Conservation (phyloP, 2,329 filamentous ascomycete genomes). For the Neonectria coccinea region DNA sequence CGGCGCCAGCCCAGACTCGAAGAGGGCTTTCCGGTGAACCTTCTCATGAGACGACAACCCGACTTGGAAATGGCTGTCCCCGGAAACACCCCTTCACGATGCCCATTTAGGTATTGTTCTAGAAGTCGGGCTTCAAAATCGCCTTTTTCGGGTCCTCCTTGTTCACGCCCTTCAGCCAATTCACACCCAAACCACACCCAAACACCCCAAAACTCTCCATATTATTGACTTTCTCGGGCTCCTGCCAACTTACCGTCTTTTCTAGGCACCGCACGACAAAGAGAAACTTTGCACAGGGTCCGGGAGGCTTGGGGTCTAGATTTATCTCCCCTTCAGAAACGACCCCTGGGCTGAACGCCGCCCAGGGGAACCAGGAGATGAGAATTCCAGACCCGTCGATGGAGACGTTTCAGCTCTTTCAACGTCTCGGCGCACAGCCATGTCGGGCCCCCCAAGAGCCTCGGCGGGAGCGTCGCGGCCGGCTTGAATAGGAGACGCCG, state of each 20-base stretch:
- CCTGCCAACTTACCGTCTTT: slow-evolving; percentile 38
- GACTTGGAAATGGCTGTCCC: slow-evolving; percentile 3
- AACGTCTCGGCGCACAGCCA: slow-evolving; percentile 27
- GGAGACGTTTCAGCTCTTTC: slow-evolving; percentile 25
- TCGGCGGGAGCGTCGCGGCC: slow-evolving; percentile 18
- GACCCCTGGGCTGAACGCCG: slow-evolving; percentile 22
- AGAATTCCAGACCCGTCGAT: slow-evolving; percentile 30
- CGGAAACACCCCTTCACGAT: slow-evolving; percentile 16
- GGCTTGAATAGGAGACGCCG: slow-evolving; percentile 17
- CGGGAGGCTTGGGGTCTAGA: slow-evolving; percentile 28
- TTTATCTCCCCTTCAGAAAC: slow-evolving; percentile 1
- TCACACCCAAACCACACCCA: no score
- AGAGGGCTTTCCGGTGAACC: slow-evolving; percentile 15
- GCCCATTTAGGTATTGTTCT: slow-evolving; percentile 43
- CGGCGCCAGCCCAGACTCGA: slow-evolving; percentile 21
- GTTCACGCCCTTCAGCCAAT: background rate
- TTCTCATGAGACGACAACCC: slow-evolving; percentile 18
- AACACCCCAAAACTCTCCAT: slow-evolving; percentile 20
- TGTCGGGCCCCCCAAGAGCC: slow-evolving; percentile 11
- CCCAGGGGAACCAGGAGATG: slow-evolving; percentile 24
- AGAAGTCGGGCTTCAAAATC: slow-evolving; percentile 26
- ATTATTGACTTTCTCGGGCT: slow-evolving; percentile 35
- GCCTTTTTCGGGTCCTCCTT: background rate
- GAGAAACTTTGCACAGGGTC: slow-evolving; percentile 36
- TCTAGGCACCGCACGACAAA: slow-evolving; percentile 17